These are phyloP conservation scores for Leptographium lundbergii DNA, from an alignment of 2,329 filamentous ascomycete genomes.

Conservation along the genomic window DNA sequence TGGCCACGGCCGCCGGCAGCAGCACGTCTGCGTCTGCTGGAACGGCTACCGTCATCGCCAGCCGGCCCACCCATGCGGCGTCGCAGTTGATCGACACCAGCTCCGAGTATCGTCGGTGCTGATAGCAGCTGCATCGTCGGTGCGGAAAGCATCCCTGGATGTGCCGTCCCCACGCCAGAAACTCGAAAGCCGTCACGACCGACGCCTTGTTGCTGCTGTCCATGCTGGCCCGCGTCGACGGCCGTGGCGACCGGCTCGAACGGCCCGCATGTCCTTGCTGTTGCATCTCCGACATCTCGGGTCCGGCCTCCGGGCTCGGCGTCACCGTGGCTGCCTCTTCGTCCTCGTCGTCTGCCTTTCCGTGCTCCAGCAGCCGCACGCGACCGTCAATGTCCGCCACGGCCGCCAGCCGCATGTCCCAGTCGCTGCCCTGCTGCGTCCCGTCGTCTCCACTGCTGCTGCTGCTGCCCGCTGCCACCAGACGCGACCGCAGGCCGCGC, in stretches of 20 bases:
- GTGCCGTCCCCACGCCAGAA: constrained; percentile 22
- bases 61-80: constrained; percentile 7
- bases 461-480: neutral
- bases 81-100: constrained; percentile 15
- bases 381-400: constrained; percentile 7
- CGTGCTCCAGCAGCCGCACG: constrained; percentile 8
- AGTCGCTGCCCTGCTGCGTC: neutral
- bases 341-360: neutral
- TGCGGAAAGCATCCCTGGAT: constrained; percentile 22
- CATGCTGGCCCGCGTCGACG: neutral
- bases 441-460: neutral
- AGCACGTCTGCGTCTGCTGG: constrained; percentile 6
- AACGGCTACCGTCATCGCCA: neutral
- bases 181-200: constrained; percentile 19
- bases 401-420: neutral
- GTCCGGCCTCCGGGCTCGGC: neutral
- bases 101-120: constrained; percentile 12
- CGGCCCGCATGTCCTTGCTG: neutral
- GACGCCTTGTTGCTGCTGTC: constrained; percentile 10
- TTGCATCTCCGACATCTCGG: neutral
- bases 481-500: neutral
- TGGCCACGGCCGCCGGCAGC: constrained; percentile 6
- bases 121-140: constrained; percentile 17
- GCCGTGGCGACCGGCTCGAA: neutral
- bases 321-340: neutral